Percentiles rank a stretch among this genome's conserved stretches.
Evolutionary conservation across 2,329 filamentous ascomycete genomes (phyloP).

Genomic region (Epichloe gansuensis): DNA sequence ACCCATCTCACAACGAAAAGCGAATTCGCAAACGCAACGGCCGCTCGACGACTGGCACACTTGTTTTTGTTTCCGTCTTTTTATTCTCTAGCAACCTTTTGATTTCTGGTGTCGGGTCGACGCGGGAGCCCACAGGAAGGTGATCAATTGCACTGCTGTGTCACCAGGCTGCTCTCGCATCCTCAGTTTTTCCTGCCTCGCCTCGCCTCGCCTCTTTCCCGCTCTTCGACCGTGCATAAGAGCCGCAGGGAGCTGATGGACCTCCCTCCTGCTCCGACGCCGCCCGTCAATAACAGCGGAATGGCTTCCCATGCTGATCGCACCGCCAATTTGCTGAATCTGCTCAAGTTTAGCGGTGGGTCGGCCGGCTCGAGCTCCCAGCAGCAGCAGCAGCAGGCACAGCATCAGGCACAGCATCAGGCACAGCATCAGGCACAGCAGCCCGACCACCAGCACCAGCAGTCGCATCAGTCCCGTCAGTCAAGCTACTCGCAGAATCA

Average conservation of each 20-base stretch:
- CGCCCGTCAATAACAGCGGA: slow-evolving; percentile 28
- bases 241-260: slow-evolving; percentile 22
- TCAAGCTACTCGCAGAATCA: slow-evolving; percentile 12
- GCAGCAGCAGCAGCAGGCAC: slow-evolving; percentile 15
- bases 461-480: slow-evolving; percentile 10
- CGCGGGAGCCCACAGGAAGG: not conserved
- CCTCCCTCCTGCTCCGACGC: slow-evolving; percentile 40
- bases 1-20: not conserved
- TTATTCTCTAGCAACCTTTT: not conserved
- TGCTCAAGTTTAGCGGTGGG: slow-evolving; percentile 47
- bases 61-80: not conserved
- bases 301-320: slow-evolving; percentile 31
- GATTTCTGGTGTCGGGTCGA: not conserved
- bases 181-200: slow-evolving; percentile 1
- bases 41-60: not conserved
- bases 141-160: slow-evolving; percentile 2
- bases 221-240: not conserved
- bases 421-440: slow-evolving; percentile 12
- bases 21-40: not conserved
- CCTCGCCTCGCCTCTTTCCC: not conserved
- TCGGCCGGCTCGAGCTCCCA: slow-evolving; percentile 19
- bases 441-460: slow-evolving; percentile 16
- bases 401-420: slow-evolving; percentile 9
- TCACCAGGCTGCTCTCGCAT: not conserved
- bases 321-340: slow-evolving; percentile 44